Percentiles rank a stretch among this genome's conserved stretches.
Conservation (phyloP, 208 protist genomes). For the Leishmania major region DNA sequence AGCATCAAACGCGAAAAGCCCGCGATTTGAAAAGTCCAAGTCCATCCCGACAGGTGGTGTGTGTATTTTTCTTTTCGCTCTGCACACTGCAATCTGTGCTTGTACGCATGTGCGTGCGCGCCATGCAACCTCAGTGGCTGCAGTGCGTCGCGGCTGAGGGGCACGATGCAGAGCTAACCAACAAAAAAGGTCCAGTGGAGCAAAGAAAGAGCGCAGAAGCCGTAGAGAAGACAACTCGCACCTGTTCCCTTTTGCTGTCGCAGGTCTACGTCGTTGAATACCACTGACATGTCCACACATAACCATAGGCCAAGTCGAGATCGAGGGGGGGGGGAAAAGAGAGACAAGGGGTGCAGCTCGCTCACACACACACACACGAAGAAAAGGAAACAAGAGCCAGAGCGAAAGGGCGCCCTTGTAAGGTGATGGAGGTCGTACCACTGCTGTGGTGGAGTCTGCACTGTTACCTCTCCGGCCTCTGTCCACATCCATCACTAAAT, state of each 20-base stretch:
- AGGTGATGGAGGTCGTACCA: not conserved
- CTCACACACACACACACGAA: not conserved
- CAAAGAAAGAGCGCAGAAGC: not conserved
- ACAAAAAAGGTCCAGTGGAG: not conserved
- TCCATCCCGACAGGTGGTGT: conserved; percentile 45
- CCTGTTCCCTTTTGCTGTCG: not conserved
- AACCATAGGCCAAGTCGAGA: not conserved
- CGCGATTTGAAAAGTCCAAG: conserved; percentile 68
- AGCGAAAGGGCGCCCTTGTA: not conserved
- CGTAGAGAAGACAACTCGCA: not conserved
- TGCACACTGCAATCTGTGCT: not conserved
- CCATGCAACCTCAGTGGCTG: not conserved
- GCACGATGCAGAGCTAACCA: not conserved
- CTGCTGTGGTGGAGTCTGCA: not conserved
- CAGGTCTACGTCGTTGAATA: not conserved
- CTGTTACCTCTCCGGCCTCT: not conserved
- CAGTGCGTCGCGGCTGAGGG: not conserved
- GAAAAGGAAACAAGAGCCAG: not conserved
- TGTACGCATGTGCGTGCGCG: not conserved
- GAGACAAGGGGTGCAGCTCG: not conserved
- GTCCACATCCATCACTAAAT: not conserved
- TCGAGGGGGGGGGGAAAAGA: not conserved
- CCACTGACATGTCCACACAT: not conserved
- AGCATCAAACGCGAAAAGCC: conserved; percentile 75
- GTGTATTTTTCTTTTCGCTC: not conserved